Evolutionary conservation across 495 filamentous ascomycete species (phyloP).

Genomic region (Penicillium silybi): DNA sequence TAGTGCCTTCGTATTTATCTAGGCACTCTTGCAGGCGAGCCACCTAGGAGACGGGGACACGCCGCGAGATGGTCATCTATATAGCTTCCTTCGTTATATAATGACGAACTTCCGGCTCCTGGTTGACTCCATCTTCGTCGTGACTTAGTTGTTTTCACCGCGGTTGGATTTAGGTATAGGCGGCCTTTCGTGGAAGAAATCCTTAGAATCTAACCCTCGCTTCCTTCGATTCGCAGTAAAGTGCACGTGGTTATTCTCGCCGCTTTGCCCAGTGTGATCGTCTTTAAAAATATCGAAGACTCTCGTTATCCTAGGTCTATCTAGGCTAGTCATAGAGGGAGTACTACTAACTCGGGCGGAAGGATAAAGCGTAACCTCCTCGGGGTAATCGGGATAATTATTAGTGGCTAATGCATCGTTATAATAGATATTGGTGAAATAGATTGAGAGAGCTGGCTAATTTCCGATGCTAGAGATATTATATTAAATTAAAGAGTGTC

Average conservation of each 20-base stretch:
- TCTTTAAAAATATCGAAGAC: conserved; percentile 13
- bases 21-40: conserved; percentile 68
- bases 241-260: no score
- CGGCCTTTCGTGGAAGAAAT: no score
- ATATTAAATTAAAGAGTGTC: no score
- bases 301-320: conserved; percentile 8
- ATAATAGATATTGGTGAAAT: no score
- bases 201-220: not conserved
- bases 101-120: not conserved
- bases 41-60: conserved; percentile 67
- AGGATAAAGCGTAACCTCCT: conserved; percentile 11
- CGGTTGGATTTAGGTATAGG: no score
- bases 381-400: conserved; percentile 8
- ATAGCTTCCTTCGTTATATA: not conserved
- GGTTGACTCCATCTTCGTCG: no score
- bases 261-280: no score
- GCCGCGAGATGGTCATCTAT: conserved; percentile 24
- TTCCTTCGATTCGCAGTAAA: not conserved
- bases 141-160: no score
- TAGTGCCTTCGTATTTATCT: conserved; percentile 69
- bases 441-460: no score
- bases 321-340: conserved; percentile 7
- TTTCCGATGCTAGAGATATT: no score
- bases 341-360: conserved; percentile 9
- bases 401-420: not conserved